A percentile compares a stretch with the other conserved stretches of the same genome.
phyloP scores from a whole-genome alignment of 2,329 filamentous ascomycete species.

The Microdochium paspali region DNA sequence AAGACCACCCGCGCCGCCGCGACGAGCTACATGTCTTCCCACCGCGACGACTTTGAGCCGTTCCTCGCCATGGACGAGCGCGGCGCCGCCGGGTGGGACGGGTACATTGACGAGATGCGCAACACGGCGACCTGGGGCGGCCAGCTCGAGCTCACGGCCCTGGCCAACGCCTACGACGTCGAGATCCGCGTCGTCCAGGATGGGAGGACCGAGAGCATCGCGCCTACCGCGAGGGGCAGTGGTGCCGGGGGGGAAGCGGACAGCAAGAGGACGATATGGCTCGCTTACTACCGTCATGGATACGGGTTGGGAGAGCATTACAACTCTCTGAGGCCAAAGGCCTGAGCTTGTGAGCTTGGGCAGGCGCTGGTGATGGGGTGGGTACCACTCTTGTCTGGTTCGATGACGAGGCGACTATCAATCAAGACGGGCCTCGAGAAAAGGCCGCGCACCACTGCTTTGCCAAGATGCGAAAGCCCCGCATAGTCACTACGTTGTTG shows the following conservation, averaged over 20 bases:
- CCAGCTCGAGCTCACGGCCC: conserved; percentile 77
- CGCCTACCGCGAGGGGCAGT: conserved; percentile 30
- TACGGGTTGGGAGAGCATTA: conserved; percentile 97
- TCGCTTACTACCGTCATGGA: conserved; percentile 90
- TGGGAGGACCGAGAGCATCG: conserved; percentile 69
- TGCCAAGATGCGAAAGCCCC: too few species aligned
- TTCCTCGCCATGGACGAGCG: conserved; percentile 68
- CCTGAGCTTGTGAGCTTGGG: not conserved
- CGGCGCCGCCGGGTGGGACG: conserved; percentile 33
- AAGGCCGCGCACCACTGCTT: too few species aligned
- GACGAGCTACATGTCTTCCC: conserved; percentile 64
- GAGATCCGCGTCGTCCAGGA: conserved; percentile 82
- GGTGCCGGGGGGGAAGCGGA: conserved; percentile 26
- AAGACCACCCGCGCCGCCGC: conserved; percentile 60
- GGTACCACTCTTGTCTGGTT: too few species aligned
- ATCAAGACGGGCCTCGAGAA: too few species aligned
- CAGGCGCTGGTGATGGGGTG: too few species aligned
- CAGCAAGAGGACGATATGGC: conserved; percentile 60
- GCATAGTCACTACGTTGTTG: too few species aligned
- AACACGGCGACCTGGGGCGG: conserved; percentile 95
- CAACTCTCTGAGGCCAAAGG: conserved; percentile 58
- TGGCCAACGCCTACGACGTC: conserved; percentile 72
- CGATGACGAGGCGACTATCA: not conserved
- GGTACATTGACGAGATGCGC: conserved; percentile 66
- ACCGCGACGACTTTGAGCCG: conserved; percentile 73